A percentile compares a stretch with the other conserved stretches of the same genome.
Conservation (phyloP, 306 rosid genomes). For the Echinosophora koreensis region DNA sequence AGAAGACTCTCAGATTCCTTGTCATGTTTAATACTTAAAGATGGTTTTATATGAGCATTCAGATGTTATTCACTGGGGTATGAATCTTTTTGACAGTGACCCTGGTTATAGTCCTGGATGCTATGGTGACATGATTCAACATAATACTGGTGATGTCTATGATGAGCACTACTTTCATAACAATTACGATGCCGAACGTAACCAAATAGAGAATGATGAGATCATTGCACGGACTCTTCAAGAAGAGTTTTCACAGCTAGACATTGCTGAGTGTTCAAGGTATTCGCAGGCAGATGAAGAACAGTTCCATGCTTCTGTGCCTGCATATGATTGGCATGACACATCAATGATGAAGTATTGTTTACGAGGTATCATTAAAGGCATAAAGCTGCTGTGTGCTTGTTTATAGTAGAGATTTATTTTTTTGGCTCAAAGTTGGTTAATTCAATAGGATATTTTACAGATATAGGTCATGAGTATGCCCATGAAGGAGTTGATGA, state of each 20-base stretch:
- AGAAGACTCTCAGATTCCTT: conserved; percentile 38
- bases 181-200: conserved; percentile 59
- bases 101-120: conserved; percentile 60
- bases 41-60: conserved; percentile 72
- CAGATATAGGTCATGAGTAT: conserved; percentile 55
- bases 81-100: conserved; percentile 63
- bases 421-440: conserved; percentile 29
- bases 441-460: conserved; percentile 35
- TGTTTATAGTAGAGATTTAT: conserved; percentile 13
- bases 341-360: conserved; percentile 59
- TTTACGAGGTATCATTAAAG: conserved; percentile 56
- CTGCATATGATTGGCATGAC: conserved; percentile 65
- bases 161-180: conserved; percentile 55
- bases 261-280: conserved; percentile 59
- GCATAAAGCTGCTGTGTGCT: conserved; percentile 23
- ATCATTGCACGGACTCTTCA: conserved; percentile 79
- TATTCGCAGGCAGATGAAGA: conserved; percentile 58
- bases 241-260: conserved; percentile 73
- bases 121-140: conserved; percentile 55
- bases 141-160: conserved; percentile 53
- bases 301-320: conserved; percentile 54
- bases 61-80: conserved; percentile 74
- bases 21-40: conserved; percentile 40
- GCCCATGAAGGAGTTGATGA: conserved; percentile 51
- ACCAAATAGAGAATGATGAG: conserved; percentile 80